Conservation (phyloP, 306 rosid species). For the Inga oerstediana region DNA sequence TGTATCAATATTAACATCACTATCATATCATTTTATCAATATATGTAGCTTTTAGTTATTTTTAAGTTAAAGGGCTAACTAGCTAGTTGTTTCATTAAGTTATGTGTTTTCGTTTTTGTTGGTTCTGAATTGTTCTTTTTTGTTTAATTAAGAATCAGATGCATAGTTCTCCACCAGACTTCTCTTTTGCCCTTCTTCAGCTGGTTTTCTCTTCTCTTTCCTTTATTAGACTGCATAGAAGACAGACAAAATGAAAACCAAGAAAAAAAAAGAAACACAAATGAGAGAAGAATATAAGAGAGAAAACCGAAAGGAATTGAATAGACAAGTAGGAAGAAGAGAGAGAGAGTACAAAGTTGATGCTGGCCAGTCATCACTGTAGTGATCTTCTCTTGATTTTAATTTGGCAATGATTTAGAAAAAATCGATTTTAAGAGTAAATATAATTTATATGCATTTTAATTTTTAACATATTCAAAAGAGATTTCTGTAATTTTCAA, state of each 20-base stretch:
- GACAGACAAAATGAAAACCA: background rate
- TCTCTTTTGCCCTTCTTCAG: background rate
- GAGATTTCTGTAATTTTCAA: too few species aligned
- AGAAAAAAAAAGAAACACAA: background rate
- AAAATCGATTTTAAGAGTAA: background rate
- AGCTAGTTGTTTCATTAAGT: background rate
- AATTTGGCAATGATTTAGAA: background rate
- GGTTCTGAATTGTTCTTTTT: background rate
- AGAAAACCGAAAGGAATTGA: background rate
- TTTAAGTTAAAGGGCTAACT: background rate
- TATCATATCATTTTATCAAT: background rate
- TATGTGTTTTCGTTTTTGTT: background rate
- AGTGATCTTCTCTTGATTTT: background rate
- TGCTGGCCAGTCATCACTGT: background rate
- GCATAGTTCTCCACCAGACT: background rate
- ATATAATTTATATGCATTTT: background rate
- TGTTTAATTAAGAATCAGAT: background rate
- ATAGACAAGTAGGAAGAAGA: background rate
- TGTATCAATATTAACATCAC: background rate
- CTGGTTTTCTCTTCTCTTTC: background rate
- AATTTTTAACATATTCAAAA: background rate
- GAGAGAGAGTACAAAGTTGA: background rate
- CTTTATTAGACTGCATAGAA: background rate
- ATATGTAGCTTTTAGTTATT: background rate
- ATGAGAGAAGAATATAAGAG: background rate